Conservation (phyloP, 140 eudicot genomes). For the Erigeron philadelphicus region DNA sequence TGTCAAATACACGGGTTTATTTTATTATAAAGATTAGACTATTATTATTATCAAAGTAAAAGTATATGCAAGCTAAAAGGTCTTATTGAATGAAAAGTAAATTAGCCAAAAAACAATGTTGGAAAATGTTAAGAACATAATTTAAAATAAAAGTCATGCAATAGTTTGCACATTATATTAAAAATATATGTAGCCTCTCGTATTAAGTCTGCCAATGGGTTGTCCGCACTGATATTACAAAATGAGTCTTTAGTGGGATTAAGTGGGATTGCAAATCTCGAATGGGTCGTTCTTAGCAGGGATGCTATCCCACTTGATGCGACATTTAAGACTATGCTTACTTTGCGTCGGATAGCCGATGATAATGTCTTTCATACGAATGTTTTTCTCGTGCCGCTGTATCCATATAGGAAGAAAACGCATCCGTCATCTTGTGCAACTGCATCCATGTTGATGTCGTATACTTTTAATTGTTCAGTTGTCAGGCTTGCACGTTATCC, state of each 20-base stretch:
- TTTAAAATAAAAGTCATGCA: no score
- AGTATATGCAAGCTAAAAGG: no score
- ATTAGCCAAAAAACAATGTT: not conserved
- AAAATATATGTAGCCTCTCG: not conserved
- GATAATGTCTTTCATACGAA: not conserved
- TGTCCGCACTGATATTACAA: not conserved
- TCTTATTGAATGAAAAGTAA: no score
- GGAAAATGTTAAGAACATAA: no score
- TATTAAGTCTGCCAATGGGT: not conserved
- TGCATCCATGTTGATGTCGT: not conserved
- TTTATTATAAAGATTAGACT: no score
- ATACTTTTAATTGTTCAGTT: not conserved
- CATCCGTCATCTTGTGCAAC: no score
- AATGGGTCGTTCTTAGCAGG: not conserved
- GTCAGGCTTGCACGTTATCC: not conserved
- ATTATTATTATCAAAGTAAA: no score
- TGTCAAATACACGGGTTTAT: no score
- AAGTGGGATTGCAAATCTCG: not conserved
- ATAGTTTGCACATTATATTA: no score
- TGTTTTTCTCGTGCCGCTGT: no score
- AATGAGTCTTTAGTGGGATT: not conserved
- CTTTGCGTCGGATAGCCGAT: not conserved
- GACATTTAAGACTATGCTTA: not conserved
- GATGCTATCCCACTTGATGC: slow-evolving; percentile 12
- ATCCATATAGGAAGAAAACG: no score